Evolutionary conservation across 169 alveolate genomes (phyloP).

Genomic region (Plasmodium blacklocki): DNA sequence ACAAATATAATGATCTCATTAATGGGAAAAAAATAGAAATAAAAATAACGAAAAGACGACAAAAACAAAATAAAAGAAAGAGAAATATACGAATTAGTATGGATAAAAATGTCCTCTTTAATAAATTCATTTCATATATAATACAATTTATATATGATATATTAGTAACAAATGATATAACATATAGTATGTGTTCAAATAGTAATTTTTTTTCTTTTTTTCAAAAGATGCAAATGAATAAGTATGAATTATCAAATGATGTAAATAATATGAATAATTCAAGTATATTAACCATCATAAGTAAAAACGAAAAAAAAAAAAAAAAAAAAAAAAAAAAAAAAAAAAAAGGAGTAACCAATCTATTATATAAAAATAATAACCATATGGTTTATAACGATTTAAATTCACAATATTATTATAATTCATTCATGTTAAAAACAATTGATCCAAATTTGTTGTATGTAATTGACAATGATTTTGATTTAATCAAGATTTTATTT

Average conservation of each 20-base stretch:
- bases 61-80: background rate
- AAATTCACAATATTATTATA: background rate
- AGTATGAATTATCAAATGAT: too few species aligned
- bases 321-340: background rate
- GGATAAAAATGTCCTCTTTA: conserved; percentile 15
- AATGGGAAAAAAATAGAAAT: background rate
- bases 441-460: conserved; percentile 23
- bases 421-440: conserved; percentile 1
- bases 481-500: background rate
- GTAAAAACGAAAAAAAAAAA: background rate
- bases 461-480: conserved; percentile 13
- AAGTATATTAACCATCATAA: too few species aligned
- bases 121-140: conserved; percentile 9
- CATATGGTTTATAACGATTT: background rate
- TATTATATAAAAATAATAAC: background rate
- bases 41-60: background rate
- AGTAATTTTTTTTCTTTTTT: too few species aligned
- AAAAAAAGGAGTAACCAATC: background rate
- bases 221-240: too few species aligned
- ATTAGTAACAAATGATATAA: background rate
- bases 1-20: background rate
- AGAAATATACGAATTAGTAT: conserved; percentile 9
- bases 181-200: too few species aligned
- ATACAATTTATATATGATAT: conserved; percentile 3
- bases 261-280: too few species aligned